A percentile compares a stretch with the other conserved stretches of the same genome.
These are phyloP conservation scores for Stemphylium beticola DNA, from an alignment of 2,329 filamentous ascomycete species.

Conservation along the genomic window DNA sequence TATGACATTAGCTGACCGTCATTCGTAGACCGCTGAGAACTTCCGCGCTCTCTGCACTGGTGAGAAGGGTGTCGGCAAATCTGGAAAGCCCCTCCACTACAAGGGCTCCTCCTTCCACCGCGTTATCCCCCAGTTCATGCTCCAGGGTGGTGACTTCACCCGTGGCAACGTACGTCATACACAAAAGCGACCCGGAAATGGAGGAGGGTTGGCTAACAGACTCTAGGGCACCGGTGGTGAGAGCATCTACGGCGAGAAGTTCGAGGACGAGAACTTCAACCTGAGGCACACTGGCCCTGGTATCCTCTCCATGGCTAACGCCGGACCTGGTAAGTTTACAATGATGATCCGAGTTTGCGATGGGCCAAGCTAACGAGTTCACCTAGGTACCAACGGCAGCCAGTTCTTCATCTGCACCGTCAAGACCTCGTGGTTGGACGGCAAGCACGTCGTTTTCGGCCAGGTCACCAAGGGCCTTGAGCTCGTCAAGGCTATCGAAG, in stretches of 20 bases:
- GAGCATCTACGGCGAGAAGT: constrained; percentile 96
- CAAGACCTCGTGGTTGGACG: constrained; percentile 80
- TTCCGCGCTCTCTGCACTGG: constrained; percentile 93
- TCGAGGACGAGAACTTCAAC: constrained; percentile 93
- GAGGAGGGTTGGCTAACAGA: constrained; percentile 17
- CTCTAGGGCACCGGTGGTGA: constrained; percentile 72
- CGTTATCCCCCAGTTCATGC: constrained; percentile 98
- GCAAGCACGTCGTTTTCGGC: constrained; percentile 84
- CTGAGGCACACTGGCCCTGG: constrained; percentile 92
- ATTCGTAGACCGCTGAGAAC: constrained; percentile 80
- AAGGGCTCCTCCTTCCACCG: constrained; percentile 92
- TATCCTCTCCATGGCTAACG: constrained; percentile 96
- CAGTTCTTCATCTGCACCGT: constrained; percentile 99
- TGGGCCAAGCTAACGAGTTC: neutral
- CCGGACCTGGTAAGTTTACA: constrained; percentile 64
- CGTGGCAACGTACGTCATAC: constrained; percentile 77
- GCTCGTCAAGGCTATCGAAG: constrained; percentile 33
- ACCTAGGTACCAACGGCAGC: constrained; percentile 81
- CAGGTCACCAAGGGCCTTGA: constrained; percentile 60
- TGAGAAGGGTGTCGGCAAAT: constrained; percentile 84
- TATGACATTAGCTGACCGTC: constrained; percentile 15
- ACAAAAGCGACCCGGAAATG: neutral
- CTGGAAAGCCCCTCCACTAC: constrained; percentile 87
- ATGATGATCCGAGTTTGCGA: too few relatives aligned
- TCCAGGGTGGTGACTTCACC: constrained; percentile 96